These are phyloP conservation scores for Penicillium bialowiezense DNA, from an alignment of 495 filamentous ascomycete species.

Conservation along the genomic window DNA sequence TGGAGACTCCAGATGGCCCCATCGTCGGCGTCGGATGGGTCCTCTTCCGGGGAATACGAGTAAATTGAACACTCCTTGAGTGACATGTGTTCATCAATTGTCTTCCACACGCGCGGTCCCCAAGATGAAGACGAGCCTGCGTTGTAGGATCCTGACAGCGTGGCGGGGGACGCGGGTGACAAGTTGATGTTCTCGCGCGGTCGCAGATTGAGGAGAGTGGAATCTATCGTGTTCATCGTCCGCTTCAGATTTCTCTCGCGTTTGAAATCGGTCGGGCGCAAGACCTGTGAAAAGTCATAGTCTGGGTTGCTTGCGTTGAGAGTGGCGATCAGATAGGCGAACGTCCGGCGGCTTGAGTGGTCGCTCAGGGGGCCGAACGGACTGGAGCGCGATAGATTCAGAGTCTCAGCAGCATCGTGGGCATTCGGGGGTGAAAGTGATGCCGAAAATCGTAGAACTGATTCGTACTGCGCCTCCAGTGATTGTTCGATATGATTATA, in stretches of 20 bases:
- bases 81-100: constrained; percentile 89
- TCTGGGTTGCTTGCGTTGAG: constrained; percentile 97
- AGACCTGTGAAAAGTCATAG: constrained; percentile 92
- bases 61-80: constrained; percentile 82
- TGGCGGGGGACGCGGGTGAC: constrained; percentile 44
- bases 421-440: constrained; percentile 76
- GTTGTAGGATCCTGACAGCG: constrained; percentile 43
- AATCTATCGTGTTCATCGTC: constrained; percentile 83
- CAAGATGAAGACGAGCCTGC: constrained; percentile 50
- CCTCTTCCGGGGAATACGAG: constrained; percentile 77
- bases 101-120: constrained; percentile 84
- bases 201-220: constrained; percentile 77
- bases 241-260: constrained; percentile 69
- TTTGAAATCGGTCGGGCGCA: constrained; percentile 84
- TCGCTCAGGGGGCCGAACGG: constrained; percentile 89
- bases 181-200: constrained; percentile 52
- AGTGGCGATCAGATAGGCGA: constrained; percentile 94
- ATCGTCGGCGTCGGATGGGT: constrained; percentile 87
- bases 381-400: constrained; percentile 79
- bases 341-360: constrained; percentile 81
- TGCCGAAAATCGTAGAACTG: constrained; percentile 75
- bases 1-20: constrained; percentile 91
- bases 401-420: constrained; percentile 45
- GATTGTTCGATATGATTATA: constrained; percentile 91
- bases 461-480: constrained; percentile 85